Base-by-base conservation (phyloP, 176 grass and related monocot species). In the Aegilops sharonensis region DNA sequence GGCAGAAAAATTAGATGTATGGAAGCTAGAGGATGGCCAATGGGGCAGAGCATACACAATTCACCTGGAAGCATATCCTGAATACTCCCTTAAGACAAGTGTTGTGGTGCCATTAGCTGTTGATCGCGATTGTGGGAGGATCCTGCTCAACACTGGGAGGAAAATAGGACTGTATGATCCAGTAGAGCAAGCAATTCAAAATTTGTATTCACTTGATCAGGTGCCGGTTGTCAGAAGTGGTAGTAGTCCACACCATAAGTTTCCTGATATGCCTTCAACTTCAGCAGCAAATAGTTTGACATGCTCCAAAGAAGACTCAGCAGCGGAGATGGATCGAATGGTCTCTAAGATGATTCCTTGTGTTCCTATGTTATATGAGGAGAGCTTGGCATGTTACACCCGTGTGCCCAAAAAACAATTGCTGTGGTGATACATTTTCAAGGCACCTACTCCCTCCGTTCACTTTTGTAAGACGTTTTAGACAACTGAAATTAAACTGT, bases 11-110 rank as follows among this genome's bases (percentile, higher is more conserved):
- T 36, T 83, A 37, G 81, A 72, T 54, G 34, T 72, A 40, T 60
- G 65, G 81, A 83, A 83, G 81, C 35, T 23, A 35, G 81, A 60
- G 81, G 12, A 30, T 60, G 47, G 32, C 32, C 50, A 72, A 83
- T 83, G 81, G 47, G 63, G 27, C 27, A 65, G 63, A 31, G 63
- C 63, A 65, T 25, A 25, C 63, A 65, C 63, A 31, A 65, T 65
- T 65, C 63, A 65, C 63, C 13, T 65, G 63, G 13, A 65, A 65
- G 63, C 25, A 65, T 65, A 11, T 27, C 65, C 65, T 68, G 65
- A 34, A 14, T 68, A 68, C 18, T 68, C 65, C 30, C 29, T 68
- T 1, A 30, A 18, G 30, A 31, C 65, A 68, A 18, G 30, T 18
- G 65, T 34, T 9, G 65, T 68, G 13, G 65, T 68, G 14, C 65